Evolutionary conservation across 805 yeast genomes (phyloP), one percentile per base, ranked within the genome.

Genomic region (Kodamaea laetipori): DNA sequence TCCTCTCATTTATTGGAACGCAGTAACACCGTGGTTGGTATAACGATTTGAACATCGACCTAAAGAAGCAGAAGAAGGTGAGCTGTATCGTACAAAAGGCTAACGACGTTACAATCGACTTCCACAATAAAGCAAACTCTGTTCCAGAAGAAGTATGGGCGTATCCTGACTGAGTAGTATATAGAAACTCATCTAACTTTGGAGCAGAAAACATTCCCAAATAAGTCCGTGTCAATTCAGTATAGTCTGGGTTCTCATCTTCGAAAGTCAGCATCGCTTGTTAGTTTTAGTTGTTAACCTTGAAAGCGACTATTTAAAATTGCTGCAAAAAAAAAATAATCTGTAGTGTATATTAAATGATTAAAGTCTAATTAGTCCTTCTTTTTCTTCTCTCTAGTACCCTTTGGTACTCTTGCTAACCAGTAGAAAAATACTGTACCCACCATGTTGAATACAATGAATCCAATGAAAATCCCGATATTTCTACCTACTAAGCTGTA

Each of bases 91-190:
- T 45, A 53, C 85, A 82, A 39, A 78, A 71, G 1, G 78, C 54
- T 1, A 78, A 51, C 0, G 92, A 78, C 3, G 81, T 68, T 8
- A 71, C 59, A 32, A 86, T 56, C 0, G 88, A 77, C 16, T 81
- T 76, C 3, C 81, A 40, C 43, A 86, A 76, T 0, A 82, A 67
- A 27, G 74, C 66, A 7, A 83, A 60, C 0, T 86, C 77, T 1
- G 81, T 73, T 3, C 84, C 92, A 12, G 76, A 73, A 0, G 80
- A 71, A 10, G 59, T 55, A 44, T 81, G 86, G 1, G 86, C 86
- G 15, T 73, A 61, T 0, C 85, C 85, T 0, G 77, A 69, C 53
- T 82, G 78, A 3, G 80, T 66, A 2, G 80, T 76, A 48, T 74
- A 73, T 26, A 80, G 56, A 49, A 80, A 75, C 39, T 63, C 62